A percentile compares a stretch with the other conserved stretches of the same genome.
Evolutionary conservation across 257 asterid genomes (phyloP).

Genomic region (Plantago major): DNA sequence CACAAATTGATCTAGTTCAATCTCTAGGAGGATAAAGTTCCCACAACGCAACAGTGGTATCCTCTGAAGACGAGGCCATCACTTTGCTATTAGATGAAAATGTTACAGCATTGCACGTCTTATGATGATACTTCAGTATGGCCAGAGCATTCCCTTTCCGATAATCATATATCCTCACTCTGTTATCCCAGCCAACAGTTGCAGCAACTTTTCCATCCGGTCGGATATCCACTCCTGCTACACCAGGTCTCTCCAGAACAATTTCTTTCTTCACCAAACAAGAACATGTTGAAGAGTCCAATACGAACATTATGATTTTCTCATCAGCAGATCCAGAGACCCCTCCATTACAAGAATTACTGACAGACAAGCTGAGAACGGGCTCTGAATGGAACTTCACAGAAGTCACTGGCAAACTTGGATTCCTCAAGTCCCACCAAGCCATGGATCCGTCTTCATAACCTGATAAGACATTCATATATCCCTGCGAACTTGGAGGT

Average conservation of each 20-base stretch:
- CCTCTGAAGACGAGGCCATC: conserved; percentile 89
- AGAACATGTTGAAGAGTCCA: conserved; percentile 59
- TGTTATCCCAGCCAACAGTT: conserved; percentile 67
- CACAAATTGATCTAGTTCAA: conserved; percentile 3
- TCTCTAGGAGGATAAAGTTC: conserved; percentile 73
- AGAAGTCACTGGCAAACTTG: conserved; percentile 55
- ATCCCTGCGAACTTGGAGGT: conserved; percentile 50
- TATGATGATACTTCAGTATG: conserved; percentile 76
- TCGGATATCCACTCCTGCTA: conserved; percentile 31
- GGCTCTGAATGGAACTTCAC: conserved; percentile 86
- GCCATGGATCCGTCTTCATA: conserved; percentile 92
- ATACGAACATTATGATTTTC: conserved; percentile 51
- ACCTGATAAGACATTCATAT: conserved; percentile 55
- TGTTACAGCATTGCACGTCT: conserved; percentile 64
- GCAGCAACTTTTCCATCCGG: conserved; percentile 57
- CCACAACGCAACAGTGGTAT: conserved; percentile 82
- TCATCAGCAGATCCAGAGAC: conserved; percentile 88
- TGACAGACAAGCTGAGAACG: conserved; percentile 58
- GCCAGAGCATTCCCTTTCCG: conserved; percentile 88
- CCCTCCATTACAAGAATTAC: conserved; percentile 65
- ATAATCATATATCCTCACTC: conserved; percentile 77
- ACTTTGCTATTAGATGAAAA: conserved; percentile 52
- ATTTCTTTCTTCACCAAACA: conserved; percentile 70
- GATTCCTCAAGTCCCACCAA: conserved; percentile 88
- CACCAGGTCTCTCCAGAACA: conserved; percentile 66